Evolutionary conservation across 2,329 filamentous ascomycete genomes (phyloP), one percentile per base, ranked within the genome.

Genomic region (Cladosporium sp.): DNA sequence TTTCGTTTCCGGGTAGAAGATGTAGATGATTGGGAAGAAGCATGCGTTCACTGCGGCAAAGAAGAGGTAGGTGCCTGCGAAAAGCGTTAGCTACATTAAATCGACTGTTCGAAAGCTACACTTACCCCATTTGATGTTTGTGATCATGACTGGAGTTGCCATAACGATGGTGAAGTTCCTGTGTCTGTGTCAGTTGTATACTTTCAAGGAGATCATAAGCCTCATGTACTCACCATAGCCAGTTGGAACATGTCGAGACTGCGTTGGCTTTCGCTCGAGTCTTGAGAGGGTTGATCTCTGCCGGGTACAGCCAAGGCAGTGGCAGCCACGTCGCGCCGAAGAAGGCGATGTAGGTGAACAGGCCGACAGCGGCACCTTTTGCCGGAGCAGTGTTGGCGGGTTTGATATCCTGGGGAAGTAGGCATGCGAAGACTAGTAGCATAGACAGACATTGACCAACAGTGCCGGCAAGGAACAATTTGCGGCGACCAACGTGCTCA

Each of bases 371-470:
- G 2, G 57, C 63, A 39, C 63, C 63, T 16, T 49, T 46, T 34
- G 61, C 61, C 18, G 61, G 51, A 18, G 10, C 30, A 63, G 69
- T 67, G 2, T 58, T 54, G 48, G 30, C 26, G 14, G 48, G 73
- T n/a, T 61, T 26, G 21, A 53, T 61, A 26, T 10, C 6, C 16
- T 61, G 46, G 1, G 57, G 54, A 14, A 65, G 61, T 26, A 71
- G 43, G 34, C 76, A 78, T 14, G 72, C 78, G 56, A 80, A 78
- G 25, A 73, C 73, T 21, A 80, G 71, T 14, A 79, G 79, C 82
- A 86, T 86, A 64, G 83, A 85, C n/a, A 85, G 68, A 65, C 81
- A 79, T 68, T 86, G 86, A 8, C 88, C 78, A 28, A 76, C 69
- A 14, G 77, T 77, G 14, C 78, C 78, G 34, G 76, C 73, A 23